Evolutionary conservation across 331 rosid genomes (phyloP).

Genomic region (Cydonia oblonga): DNA sequence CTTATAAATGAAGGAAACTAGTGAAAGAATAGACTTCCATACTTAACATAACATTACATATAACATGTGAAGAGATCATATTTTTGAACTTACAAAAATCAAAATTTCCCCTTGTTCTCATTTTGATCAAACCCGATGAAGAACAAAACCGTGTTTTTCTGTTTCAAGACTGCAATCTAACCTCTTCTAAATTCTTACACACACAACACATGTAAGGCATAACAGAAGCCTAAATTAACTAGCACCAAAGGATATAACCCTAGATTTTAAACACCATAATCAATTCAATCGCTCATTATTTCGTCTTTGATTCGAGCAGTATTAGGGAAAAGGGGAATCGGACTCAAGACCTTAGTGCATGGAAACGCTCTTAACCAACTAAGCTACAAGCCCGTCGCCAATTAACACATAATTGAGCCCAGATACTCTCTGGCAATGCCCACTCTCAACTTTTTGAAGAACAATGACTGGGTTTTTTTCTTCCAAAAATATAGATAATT

Average conservation of each 20-base stretch:
- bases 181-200: background rate
- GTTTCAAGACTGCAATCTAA: background rate
- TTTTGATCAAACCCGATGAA: background rate
- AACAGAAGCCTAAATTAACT: background rate
- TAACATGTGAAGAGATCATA: background rate
- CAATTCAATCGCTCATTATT: too few species aligned
- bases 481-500: background rate
- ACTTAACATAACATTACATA: background rate
- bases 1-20: background rate
- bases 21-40: background rate
- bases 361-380: too few species aligned
- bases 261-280: background rate
- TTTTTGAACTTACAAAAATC: background rate
- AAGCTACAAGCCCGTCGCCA: background rate
- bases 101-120: background rate
- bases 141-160: background rate
- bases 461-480: background rate
- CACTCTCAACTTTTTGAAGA: background rate
- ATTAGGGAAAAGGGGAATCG: too few species aligned
- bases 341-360: too few species aligned
- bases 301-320: too few species aligned
- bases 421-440: slow-evolving; percentile 2
- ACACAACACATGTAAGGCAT: background rate
- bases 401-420: background rate
- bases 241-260: background rate